Conservation (phyloP, 164 flowering plant species). For the Liquidambar formosana region DNA sequence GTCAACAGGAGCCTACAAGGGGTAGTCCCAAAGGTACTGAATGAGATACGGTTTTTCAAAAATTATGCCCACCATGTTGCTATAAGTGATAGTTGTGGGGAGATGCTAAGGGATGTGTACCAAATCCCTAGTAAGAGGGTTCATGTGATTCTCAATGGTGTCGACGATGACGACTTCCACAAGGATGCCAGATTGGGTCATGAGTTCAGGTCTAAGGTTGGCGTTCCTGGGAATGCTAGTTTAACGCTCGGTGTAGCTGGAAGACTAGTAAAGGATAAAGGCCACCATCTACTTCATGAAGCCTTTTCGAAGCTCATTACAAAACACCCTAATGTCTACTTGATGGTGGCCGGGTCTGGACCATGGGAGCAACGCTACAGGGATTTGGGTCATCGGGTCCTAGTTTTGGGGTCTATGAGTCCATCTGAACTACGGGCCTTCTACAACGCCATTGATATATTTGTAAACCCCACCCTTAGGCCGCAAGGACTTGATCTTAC, state of each 20-base stretch:
- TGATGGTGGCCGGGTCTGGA: conserved; percentile 81
- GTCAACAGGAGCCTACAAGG: conserved; percentile 47
- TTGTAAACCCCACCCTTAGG: conserved; percentile 83
- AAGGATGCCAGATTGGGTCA: conserved; percentile 36
- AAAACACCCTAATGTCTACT: conserved; percentile 42
- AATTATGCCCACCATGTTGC: conserved; percentile 77
- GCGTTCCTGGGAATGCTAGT: conserved; percentile 58
- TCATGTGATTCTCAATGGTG: conserved; percentile 86
- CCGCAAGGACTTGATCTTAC: conserved; percentile 91
- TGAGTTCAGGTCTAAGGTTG: conserved; percentile 47
- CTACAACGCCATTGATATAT: conserved; percentile 70
- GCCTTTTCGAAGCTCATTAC: conserved; percentile 53
- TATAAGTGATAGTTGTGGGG: conserved; percentile 87
- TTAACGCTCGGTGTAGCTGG: conserved; percentile 84
- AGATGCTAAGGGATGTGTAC: conserved; percentile 80
- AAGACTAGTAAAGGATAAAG: conserved; percentile 82
- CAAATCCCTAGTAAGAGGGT: conserved; percentile 74
- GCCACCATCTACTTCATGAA: conserved; percentile 71
- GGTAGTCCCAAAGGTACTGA: conserved; percentile 57
- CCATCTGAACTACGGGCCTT: conserved; percentile 56
- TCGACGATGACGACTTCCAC: conserved; percentile 51
- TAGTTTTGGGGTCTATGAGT: conserved; percentile 66
- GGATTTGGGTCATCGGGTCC: conserved; percentile 55
- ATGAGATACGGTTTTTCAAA: conserved; percentile 77
- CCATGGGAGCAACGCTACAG: conserved; percentile 77